phyloP scores from a whole-genome alignment of 345 rosid genomes.

The Orychophragmus violaceus region DNA sequence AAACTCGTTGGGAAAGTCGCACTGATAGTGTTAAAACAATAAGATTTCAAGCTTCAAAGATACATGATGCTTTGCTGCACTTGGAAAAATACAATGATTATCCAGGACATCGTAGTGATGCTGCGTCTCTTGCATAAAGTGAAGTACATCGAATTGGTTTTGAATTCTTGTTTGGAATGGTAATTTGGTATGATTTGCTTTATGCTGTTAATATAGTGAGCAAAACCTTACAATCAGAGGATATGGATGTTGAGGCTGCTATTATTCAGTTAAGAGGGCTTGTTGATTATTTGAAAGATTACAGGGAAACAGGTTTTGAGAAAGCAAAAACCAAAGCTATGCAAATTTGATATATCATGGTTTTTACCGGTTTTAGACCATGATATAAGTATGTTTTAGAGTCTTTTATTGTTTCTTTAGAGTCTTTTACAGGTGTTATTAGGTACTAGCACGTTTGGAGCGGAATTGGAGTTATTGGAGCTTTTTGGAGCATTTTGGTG shows the following conservation, averaged over 20 bases:
- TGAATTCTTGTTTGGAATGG: neutral
- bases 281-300: neutral
- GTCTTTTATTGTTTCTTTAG: too few species aligned
- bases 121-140: neutral
- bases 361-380: too few species aligned
- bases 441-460: too few species aligned
- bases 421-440: too few species aligned
- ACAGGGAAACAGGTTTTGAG: neutral
- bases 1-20: too few species aligned
- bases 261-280: neutral
- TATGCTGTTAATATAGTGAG: neutral
- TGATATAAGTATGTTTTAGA: too few species aligned
- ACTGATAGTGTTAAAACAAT: neutral
- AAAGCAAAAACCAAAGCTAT: neutral
- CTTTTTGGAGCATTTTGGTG: too few species aligned
- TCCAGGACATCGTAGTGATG: neutral
- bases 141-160: neutral
- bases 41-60: neutral
- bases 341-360: neutral
- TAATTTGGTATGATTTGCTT: neutral
- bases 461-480: too few species aligned
- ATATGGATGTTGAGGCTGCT: neutral
- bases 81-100: neutral
- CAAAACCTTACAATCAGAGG: neutral
- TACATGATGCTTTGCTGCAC: neutral